phyloP scores from a whole-genome alignment of 2,329 filamentous ascomycete genomes.

The Penicillium sp. region DNA sequence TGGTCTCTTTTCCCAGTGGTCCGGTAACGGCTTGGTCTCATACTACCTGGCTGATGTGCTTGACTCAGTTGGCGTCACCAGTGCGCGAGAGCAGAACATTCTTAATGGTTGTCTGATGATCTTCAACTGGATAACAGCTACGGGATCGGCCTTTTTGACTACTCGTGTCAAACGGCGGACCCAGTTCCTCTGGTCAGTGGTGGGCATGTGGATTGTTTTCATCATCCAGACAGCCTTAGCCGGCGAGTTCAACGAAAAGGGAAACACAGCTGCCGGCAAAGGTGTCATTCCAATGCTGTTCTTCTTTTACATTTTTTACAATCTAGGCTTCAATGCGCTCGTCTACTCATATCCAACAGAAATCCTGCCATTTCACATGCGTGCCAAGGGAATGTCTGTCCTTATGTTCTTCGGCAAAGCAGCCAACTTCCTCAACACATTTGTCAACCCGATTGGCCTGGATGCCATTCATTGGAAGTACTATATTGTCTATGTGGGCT shows the following conservation, averaged over 20 bases:
- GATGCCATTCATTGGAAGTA: constrained; percentile 10
- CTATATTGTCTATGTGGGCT: constrained; percentile 23
- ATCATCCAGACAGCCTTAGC: too few species aligned
- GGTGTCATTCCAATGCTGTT: constrained; percentile 27
- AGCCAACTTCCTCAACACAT: constrained; percentile 24
- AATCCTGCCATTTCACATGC: constrained; percentile 34
- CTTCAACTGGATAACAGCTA: too few species aligned
- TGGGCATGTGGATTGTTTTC: too few species aligned
- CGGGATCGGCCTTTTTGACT: constrained; percentile 45
- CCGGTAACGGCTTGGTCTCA: constrained; percentile 53
- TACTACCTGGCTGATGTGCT: constrained; percentile 29
- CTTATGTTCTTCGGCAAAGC: constrained; percentile 25
- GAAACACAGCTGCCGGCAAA: constrained; percentile 22
- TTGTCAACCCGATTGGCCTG: constrained; percentile 11
- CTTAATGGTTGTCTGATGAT: constrained; percentile 24
- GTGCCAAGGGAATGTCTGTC: constrained; percentile 34
- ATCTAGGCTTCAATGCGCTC: constrained; percentile 26
- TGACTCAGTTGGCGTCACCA: too few species aligned
- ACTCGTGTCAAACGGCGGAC: too few species aligned
- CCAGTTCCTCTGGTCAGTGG: too few species aligned
- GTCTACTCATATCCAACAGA: constrained; percentile 26
- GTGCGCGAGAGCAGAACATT: constrained; percentile 8
- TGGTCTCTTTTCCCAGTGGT: constrained; percentile 55
- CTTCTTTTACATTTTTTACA: constrained; percentile 28
- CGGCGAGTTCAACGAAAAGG: too few species aligned